Base-by-base conservation (phyloP, 1,139 yeast species). In the Saccharomyces hybrid region DNA sequence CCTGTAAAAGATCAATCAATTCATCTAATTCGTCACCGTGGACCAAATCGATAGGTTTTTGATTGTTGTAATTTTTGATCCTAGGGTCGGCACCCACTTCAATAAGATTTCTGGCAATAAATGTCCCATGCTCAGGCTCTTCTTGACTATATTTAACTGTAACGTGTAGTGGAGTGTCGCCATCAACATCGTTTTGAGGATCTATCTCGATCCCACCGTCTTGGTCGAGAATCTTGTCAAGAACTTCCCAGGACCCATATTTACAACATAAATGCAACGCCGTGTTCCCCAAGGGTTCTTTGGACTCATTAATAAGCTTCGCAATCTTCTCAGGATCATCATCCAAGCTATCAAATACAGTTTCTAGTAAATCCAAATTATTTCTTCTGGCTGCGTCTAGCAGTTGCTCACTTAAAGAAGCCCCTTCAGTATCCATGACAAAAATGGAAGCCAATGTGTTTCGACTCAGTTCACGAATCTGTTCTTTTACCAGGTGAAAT, bases 31-130 rank as follows among this genome's bases (percentile, higher is more conserved):
- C 74, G 31, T 71, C 75, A 8, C 77, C 76, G 42, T 71, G 71
- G 11, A 83, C 85, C 59, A 90, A 75, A 63, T 88, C 89, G 48
- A 86, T 76, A 11, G 99, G 96, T 64, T 80, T 85, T 64, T 85
- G 79, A 29, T 86, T 84, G n/a, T 72, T 71, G 51, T 77, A 78
- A 65, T 85, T 85, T 60, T 70, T 75, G 51, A 80, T 61, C 61
- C 77, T 71, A 4, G 96, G 90, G 71, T 91, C 95, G 1, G 96
- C 84, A 1, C 98, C 99, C 38, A 96, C 97, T 65, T 91, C 97
- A 57, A 93, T 76, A 59, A 93, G 77, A 68, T 86, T 87, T 64
- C 89, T 96, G 7, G 84, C 78, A 49, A 93, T 78, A 64, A 86
- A 90, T 47, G 79, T 75, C 1, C 97, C 97, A 70, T 86, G 93